Evolutionary conservation across 31 red algal genomes (phyloP).

Genomic region (Odonthalia washingtoniensis): DNA sequence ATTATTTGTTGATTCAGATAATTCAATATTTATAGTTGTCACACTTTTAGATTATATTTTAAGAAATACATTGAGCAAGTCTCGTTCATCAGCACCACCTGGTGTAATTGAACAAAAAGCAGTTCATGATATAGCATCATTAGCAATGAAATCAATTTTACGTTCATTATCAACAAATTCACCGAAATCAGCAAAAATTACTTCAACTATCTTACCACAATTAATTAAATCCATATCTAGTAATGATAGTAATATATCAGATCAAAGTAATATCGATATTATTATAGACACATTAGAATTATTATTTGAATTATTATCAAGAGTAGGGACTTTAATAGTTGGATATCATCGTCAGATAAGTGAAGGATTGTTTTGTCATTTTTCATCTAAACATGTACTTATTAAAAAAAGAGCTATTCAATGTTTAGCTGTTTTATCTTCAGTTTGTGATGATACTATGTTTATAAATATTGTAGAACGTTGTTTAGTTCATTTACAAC

Average conservation of each 20-base stretch:
- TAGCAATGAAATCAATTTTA: slow-evolving; percentile 79
- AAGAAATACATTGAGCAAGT: neutral
- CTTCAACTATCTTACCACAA: slow-evolving; percentile 38
- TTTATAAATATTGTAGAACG: slow-evolving; percentile 65
- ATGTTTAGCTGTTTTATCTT: slow-evolving; percentile 57
- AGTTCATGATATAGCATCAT: slow-evolving; percentile 71
- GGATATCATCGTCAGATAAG: slow-evolving; percentile 50
- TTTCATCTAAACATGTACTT: slow-evolving; percentile 47
- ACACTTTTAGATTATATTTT: slow-evolving; percentile 71
- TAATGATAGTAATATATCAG: slow-evolving; percentile 12
- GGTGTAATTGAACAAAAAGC: slow-evolving; percentile 61
- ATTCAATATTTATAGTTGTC: slow-evolving; percentile 66
- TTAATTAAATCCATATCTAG: slow-evolving; percentile 52
- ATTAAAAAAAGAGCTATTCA: slow-evolving; percentile 67
- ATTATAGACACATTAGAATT: slow-evolving; percentile 81
- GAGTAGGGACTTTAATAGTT: slow-evolving; percentile 39
- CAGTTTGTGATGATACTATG: slow-evolving; percentile 40
- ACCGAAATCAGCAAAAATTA: slow-evolving; percentile 39
- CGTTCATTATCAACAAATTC: slow-evolving; percentile 34
- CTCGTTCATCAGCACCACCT: slow-evolving; percentile 24
- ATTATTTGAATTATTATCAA: slow-evolving; percentile 63
- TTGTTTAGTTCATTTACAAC: slow-evolving; percentile 38
- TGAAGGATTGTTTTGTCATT: slow-evolving; percentile 55
- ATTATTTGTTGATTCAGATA: slow-evolving; percentile 49
- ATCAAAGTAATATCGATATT: slow-evolving; percentile 45